phyloP scores from a whole-genome alignment of 2,329 filamentous ascomycete genomes.

The Cercospora canescens region DNA sequence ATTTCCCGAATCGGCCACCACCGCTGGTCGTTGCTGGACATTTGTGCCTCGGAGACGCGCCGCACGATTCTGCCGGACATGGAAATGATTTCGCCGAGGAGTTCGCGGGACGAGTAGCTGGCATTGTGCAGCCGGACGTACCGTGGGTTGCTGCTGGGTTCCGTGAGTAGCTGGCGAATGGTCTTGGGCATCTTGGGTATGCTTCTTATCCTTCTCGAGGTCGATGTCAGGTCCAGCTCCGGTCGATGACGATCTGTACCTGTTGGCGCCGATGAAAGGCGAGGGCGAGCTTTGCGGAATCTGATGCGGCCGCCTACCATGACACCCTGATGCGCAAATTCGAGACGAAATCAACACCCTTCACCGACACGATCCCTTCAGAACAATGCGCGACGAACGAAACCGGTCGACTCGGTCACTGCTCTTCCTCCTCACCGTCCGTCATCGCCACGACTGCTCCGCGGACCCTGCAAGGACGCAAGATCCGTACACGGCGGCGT shows the following conservation, averaged over 20 bases:
- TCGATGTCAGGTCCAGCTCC: too few relatives aligned
- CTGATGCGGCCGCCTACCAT: not conserved
- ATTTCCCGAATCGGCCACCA: constrained; percentile 21
- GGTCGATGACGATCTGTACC: too few relatives aligned
- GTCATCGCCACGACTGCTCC: not conserved
- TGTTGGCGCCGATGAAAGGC: too few relatives aligned
- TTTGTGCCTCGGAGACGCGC: constrained; percentile 13
- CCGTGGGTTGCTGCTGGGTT: constrained; percentile 13
- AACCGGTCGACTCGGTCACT: not conserved
- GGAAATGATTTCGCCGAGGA: constrained; percentile 20
- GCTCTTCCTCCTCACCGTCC: not conserved
- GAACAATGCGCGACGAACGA: not conserved
- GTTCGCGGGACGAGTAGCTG: constrained; percentile 14
- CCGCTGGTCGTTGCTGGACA: constrained; percentile 15
- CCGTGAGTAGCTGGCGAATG: constrained; percentile 18
- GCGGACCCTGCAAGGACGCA: not conserved
- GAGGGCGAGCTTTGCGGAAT: not conserved
- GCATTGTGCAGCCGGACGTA: constrained; percentile 21
- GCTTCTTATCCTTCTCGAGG: not conserved
- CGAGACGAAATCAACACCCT: not conserved
- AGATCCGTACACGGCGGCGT: not conserved
- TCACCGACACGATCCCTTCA: not conserved
- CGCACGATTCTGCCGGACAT: constrained; percentile 19
- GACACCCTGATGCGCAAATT: not conserved
- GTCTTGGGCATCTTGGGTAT: constrained; percentile 11